Evolutionary conservation across 2,329 filamentous ascomycete species (phyloP), one percentile per base, ranked within the genome.

Genomic region (Metarhizium rileyi): DNA sequence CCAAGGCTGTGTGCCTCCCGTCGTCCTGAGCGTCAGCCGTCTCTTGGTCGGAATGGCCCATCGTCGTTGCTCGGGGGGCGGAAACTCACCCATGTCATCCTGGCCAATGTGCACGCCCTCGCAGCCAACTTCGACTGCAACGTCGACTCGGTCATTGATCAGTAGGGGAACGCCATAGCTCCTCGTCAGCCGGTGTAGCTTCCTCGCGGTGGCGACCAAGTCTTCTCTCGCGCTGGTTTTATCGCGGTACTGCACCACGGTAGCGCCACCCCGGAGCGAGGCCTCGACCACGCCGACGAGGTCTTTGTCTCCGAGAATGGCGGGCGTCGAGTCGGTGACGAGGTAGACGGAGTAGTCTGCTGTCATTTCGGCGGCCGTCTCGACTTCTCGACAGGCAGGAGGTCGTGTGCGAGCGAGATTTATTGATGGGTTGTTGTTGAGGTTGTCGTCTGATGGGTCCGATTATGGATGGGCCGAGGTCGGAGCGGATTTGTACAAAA

Each of bases 31-130:
- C n/a, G n/a, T n/a, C n/a, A n/a, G n/a, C n/a, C n/a, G n/a, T n/a
- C n/a, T n/a, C n/a, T n/a, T n/a, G n/a, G n/a, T n/a, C n/a, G n/a
- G n/a, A n/a, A n/a, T n/a, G n/a, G n/a, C n/a, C n/a, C n/a, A n/a
- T n/a, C n/a, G n/a, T n/a, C n/a, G n/a, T n/a, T n/a, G n/a, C n/a
- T n/a, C n/a, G n/a, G n/a, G n/a, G n/a, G n/a, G n/a, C n/a, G n/a
- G n/a, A 16, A 38, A 66, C 75, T 56, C 66, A 87, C 84, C 75
- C 74, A 95, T 84, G 66, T 97, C 91, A 76, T 96, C 90, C 70
- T 97, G 91, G 6, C 93, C 93, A 46, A 97, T 79, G 65, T 97
- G 93, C 8, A 95, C 89, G 43, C 93, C 93, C 70, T 96, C 91
- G 50, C 87, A 93, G 12, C 83, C 87, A 41, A 90, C 78, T 14